Evolutionary conservation across 805 yeast genomes (phyloP).

Genomic region (Saccharomyces mikatae): DNA sequence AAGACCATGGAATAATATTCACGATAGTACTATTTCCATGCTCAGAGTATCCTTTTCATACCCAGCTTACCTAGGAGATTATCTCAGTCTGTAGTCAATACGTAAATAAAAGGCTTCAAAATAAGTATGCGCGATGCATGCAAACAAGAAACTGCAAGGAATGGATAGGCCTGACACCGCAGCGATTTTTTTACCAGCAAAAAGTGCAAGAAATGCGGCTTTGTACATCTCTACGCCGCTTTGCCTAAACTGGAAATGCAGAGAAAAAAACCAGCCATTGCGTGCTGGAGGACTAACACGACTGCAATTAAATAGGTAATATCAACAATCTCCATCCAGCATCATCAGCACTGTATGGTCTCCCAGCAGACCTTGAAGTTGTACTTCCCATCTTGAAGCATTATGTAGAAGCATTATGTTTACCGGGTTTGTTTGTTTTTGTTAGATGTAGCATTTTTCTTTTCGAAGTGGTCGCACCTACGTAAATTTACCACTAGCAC

Average conservation of each 20-base stretch:
- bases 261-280: background rate
- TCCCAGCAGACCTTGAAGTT: background rate
- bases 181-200: background rate
- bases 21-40: background rate
- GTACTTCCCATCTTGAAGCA: background rate
- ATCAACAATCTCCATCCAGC: background rate
- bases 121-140: background rate
- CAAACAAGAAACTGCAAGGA: background rate
- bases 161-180: background rate
- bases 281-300: background rate
- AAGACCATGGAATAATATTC: conserved; percentile 27
- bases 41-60: background rate
- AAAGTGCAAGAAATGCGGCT: background rate
- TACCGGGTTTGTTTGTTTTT: background rate
- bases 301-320: background rate
- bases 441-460: background rate
- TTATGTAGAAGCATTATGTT: background rate
- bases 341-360: background rate
- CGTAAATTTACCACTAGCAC: background rate
- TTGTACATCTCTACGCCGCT: background rate
- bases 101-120: background rate
- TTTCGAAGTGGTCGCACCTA: background rate
- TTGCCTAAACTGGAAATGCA: background rate
- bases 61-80: background rate
- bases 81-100: background rate